These are phyloP conservation scores for Sordariomycetes sp. DNA, from an alignment of 2,329 filamentous ascomycete genomes.

Conservation along the genomic window DNA sequence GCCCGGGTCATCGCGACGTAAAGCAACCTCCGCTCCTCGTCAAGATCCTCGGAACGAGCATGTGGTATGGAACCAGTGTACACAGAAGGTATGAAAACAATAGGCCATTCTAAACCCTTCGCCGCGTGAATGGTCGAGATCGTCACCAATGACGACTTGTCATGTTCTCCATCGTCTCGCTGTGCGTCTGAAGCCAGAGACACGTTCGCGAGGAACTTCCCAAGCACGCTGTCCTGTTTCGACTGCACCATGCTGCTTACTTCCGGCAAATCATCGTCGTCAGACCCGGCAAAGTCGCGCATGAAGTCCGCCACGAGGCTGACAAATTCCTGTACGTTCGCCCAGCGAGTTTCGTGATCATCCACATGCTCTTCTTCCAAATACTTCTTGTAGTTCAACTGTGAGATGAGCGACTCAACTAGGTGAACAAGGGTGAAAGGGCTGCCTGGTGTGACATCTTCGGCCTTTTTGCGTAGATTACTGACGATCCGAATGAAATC, in stretches of 20 bases:
- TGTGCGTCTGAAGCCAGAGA: conserved; percentile 75
- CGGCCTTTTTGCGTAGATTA: conserved; percentile 18
- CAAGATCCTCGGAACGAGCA: conserved; percentile 70
- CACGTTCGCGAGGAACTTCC: conserved; percentile 82
- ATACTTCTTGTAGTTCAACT: conserved; percentile 65
- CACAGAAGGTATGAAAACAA: conserved; percentile 85
- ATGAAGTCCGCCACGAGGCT: conserved; percentile 67
- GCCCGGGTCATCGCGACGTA: conserved; percentile 98
- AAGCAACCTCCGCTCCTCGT: conserved; percentile 80
- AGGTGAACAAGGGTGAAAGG: conserved; percentile 32
- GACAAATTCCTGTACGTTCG: conserved; percentile 84
- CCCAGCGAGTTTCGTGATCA: conserved; percentile 72
- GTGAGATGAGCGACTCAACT: conserved; percentile 46
- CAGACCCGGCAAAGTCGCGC: conserved; percentile 28
- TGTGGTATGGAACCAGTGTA: conserved; percentile 91
- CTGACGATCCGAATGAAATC: conserved; percentile 36
- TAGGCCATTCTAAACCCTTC: conserved; percentile 93
- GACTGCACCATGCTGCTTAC: conserved; percentile 65
- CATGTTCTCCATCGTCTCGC: conserved; percentile 47
- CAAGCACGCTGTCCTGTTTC: conserved; percentile 54
- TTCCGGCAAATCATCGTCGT: conserved; percentile 50
- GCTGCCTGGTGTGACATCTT: conserved; percentile 15
- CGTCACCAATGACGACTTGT: conserved; percentile 59
- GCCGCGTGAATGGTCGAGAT: conserved; percentile 95
- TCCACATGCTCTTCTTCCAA: conserved; percentile 63